Evolutionary conservation across 768 basidiomycete species (phyloP).

Genomic region (Podaxis sp.): DNA sequence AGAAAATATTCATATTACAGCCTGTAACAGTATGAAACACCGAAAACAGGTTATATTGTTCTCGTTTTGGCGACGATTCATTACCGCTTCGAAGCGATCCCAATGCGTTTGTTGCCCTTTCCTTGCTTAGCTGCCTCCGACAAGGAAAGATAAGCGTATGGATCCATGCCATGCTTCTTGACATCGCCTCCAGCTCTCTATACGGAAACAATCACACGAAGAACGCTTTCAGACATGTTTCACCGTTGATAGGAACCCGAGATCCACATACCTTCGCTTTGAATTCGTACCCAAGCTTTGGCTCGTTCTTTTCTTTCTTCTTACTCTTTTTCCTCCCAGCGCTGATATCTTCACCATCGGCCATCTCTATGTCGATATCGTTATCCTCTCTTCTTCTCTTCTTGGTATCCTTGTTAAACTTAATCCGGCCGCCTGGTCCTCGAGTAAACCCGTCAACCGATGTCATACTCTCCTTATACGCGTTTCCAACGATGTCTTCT

Average conservation of each 20-base stretch:
- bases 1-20: slow-evolving; percentile 5
- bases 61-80: slow-evolving; percentile 14
- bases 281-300: slow-evolving; percentile 80
- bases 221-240: background rate
- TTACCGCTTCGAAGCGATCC: slow-evolving; percentile 65
- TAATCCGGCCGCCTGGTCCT: slow-evolving; percentile 79
- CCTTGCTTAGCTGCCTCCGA: slow-evolving; percentile 78
- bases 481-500: slow-evolving; percentile 63
- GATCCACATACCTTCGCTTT: slow-evolving; percentile 79
- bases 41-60: slow-evolving; percentile 13
- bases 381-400: slow-evolving; percentile 76
- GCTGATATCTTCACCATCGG: slow-evolving; percentile 54
- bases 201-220: slow-evolving; percentile 11
- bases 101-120: slow-evolving; percentile 39
- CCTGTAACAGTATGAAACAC: background rate
- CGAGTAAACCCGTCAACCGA: slow-evolving; percentile 91
- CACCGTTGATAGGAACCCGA: background rate
- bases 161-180: slow-evolving; percentile 84
- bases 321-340: slow-evolving; percentile 52
- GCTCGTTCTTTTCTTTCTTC: slow-evolving; percentile 40
- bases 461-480: slow-evolving; percentile 80
- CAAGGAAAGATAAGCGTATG: slow-evolving; percentile 89
- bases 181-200: slow-evolving; percentile 96
- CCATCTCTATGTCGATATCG: slow-evolving; percentile 61
- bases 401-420: slow-evolving; percentile 97